Evolutionary conservation across 352 stramenopile genomes (phyloP).

Genomic region (Thalassiosira exigua): DNA sequence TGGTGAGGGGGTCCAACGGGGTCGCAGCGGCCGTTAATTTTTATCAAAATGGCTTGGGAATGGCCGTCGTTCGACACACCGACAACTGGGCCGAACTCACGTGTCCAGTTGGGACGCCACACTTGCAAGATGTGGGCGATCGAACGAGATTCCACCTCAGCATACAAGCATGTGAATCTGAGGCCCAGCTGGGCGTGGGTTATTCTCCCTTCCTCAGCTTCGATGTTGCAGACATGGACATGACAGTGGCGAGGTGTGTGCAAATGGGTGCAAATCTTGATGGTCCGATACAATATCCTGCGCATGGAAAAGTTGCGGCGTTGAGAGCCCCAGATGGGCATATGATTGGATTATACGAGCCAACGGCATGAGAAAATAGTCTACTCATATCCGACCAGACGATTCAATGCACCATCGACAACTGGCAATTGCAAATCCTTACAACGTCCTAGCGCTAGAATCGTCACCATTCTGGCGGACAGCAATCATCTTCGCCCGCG

Average conservation of each 20-base stretch:
- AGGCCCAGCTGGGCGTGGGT: slow-evolving; percentile 75
- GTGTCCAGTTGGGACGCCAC: slow-evolving; percentile 37
- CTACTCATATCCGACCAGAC: no score
- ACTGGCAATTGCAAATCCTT: no score
- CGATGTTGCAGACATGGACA: slow-evolving; percentile 81
- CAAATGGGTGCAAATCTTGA: slow-evolving; percentile 82
- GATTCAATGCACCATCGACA: no score
- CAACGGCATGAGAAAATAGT: slow-evolving; percentile 30
- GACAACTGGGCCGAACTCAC: slow-evolving; percentile 81
- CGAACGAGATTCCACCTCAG: slow-evolving; percentile 59
- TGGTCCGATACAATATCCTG: slow-evolving; percentile 83
- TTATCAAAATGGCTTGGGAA: slow-evolving; percentile 78
- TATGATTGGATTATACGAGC: slow-evolving; percentile 85
- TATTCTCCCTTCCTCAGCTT: slow-evolving; percentile 82
- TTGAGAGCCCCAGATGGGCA: slow-evolving; percentile 76
- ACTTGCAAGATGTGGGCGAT: slow-evolving; percentile 6
- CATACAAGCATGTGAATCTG: slow-evolving; percentile 66
- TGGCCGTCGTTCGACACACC: slow-evolving; percentile 74
- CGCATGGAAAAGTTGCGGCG: slow-evolving; percentile 82
- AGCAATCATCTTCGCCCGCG: no score
- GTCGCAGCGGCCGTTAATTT: slow-evolving; percentile 78
- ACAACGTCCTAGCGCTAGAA: no score
- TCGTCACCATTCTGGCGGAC: no score
- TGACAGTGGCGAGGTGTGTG: slow-evolving; percentile 69
- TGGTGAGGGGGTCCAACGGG: slow-evolving; percentile 76